Evolutionary conservation across 108 stramenopile species (phyloP), one percentile per base, ranked within the genome.

Genomic region (Discostella pseudostelligera): DNA sequence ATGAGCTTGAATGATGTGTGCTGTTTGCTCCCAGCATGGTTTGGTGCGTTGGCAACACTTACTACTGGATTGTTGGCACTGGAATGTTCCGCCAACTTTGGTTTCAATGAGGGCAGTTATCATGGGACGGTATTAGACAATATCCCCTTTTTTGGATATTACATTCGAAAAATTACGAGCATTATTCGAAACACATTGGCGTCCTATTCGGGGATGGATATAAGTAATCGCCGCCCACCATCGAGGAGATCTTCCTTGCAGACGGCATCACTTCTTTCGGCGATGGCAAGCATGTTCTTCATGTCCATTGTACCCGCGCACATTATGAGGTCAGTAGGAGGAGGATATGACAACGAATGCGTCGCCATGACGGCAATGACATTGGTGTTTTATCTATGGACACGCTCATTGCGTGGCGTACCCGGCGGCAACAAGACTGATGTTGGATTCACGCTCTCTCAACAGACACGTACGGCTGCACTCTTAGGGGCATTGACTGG

Each of bases 261-360:
- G 58, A 71, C 74, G 25, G 25, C 69, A 10, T 79, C 78, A 1
- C 25, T 79, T 20, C 70, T 76, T 3, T 82, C 81, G 26, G 61
- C 83, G 37, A 66, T 81, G 28, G 74, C 87, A 11, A 74, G 63
- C 56, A 78, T 81, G 76, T 65, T 81, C 59, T 84, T 93, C 82
- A 89, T 90, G 78, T 83, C 83, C 17, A 70, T 89, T 35, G 81
- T 95, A 11, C 94, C 94, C 2, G 85, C 90, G 3, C 87, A 93
- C 59, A 75, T 92, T 9, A 88, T 86, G 78, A 74, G 92, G 37
- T 87, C 85, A 63, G 89, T 99, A 4, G 98, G 96, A 13, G 98
- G 98, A 24, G 95, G 96, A 20, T 99, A 92, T 67, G 98, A 99
- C 83, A 98, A 99, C 62, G 98, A 99, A 70, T 70, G 71, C 48